phyloP scores from a whole-genome alignment of 1,139 yeast species.

The Pichia sp. region DNA sequence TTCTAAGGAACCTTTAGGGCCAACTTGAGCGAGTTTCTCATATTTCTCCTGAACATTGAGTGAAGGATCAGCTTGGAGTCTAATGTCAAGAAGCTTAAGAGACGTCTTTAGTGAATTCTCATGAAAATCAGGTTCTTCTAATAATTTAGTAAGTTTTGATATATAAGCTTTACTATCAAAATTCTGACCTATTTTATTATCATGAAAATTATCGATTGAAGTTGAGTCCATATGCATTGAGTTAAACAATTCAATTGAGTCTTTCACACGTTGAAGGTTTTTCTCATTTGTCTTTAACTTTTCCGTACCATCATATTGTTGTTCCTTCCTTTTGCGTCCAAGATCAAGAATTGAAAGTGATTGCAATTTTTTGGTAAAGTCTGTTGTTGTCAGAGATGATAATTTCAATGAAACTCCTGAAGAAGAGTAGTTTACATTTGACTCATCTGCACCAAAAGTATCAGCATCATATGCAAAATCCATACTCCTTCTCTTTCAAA shows the following conservation, averaged over 20 bases:
- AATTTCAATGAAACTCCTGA: conserved; percentile 5
- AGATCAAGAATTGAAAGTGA: conserved; percentile 9
- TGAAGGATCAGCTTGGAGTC: conserved; percentile 21
- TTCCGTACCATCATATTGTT: background rate
- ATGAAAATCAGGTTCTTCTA: conserved; percentile 22
- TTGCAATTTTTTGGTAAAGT: conserved; percentile 11
- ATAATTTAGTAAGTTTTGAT: conserved; percentile 35
- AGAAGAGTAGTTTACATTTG: background rate
- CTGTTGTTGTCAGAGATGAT: conserved; percentile 10
- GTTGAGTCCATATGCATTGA: conserved; percentile 9
- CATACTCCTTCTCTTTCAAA: too few species aligned
- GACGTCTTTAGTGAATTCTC: conserved; percentile 46
- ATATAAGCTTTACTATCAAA: conserved; percentile 34
- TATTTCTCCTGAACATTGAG: conserved; percentile 1
- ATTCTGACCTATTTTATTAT: conserved; percentile 9
- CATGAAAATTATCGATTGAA: conserved; percentile 3
- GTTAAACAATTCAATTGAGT: conserved; percentile 21
- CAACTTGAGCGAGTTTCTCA: conserved; percentile 42
- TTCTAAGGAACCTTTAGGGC: conserved; percentile 48
- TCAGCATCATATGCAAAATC: conserved; percentile 12
- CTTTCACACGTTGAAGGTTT: conserved; percentile 37
- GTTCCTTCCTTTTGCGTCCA: conserved; percentile 1
- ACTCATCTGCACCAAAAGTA: conserved; percentile 2
- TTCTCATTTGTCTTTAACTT: conserved; percentile 6
- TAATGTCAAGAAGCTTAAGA: conserved; percentile 40